These are phyloP conservation scores for Cytospora piceae DNA, from an alignment of 2,329 filamentous ascomycete species.

Conservation along the genomic window DNA sequence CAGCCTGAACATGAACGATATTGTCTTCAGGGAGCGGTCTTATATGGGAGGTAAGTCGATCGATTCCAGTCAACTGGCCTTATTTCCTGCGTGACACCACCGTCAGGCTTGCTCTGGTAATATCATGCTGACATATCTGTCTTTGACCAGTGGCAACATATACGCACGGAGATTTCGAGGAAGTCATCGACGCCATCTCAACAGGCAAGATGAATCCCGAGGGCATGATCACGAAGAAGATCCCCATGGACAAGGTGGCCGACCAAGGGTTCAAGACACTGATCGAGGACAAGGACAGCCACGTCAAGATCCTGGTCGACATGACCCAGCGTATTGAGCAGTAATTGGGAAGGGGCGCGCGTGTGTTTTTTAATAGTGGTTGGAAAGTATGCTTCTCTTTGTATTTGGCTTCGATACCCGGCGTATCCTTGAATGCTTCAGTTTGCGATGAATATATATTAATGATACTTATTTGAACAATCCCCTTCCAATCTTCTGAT, in stretches of 20 bases:
- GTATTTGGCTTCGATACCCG: constrained; percentile 23
- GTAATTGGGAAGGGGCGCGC: background rate
- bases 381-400: background rate
- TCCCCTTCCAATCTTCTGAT: no score
- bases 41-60: constrained; percentile 33
- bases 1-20: constrained; percentile 28
- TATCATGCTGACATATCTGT: background rate
- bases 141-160: constrained; percentile 24
- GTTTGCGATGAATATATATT: background rate
- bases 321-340: constrained; percentile 25
- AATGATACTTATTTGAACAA: no score
- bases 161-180: constrained; percentile 32
- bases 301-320: constrained; percentile 60
- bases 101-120: no score
- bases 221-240: constrained; percentile 58
- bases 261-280: constrained; percentile 56
- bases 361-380: background rate
- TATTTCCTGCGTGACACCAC: background rate
- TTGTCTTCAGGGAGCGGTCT: constrained; percentile 26
- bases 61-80: background rate
- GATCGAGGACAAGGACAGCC: constrained; percentile 56
- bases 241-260: constrained; percentile 53
- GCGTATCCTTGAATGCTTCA: background rate
- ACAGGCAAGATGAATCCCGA: constrained; percentile 46
- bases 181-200: constrained; percentile 34